These are phyloP conservation scores for Dichotomocladium elegans DNA, from an alignment of 371 early-diverging fungal species.

Conservation along the genomic window DNA sequence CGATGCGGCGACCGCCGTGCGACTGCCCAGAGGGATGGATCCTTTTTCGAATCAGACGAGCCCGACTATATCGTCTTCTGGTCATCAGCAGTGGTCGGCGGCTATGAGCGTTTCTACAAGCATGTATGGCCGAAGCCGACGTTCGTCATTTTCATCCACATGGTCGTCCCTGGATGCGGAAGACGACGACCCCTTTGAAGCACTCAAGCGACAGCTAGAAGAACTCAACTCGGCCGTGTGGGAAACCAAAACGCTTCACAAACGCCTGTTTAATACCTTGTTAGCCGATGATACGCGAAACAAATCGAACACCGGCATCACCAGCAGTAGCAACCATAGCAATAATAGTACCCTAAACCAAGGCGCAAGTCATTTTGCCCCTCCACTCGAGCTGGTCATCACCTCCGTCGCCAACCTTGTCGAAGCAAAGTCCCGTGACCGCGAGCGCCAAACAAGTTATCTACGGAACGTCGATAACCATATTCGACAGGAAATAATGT, in stretches of 20 bases:
- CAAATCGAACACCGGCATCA: constrained; percentile 1
- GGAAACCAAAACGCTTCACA: constrained; percentile 50
- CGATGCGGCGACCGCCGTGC: constrained; percentile 13
- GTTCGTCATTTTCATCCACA: constrained; percentile 34
- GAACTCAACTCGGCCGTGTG: constrained; percentile 44
- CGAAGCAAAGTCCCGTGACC: constrained; percentile 39
- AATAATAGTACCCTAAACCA: too few species aligned
- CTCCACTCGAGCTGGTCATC: constrained; percentile 43
- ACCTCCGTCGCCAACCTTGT: constrained; percentile 41
- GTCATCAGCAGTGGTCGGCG: constrained; percentile 32
- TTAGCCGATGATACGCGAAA: constrained; percentile 28
- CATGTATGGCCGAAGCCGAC: constrained; percentile 29
- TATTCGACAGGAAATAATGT: constrained; percentile 32
- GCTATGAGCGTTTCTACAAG: constrained; percentile 23
- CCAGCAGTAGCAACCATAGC: neutral
- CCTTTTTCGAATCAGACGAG: constrained; percentile 19
- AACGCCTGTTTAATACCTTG: constrained; percentile 40
- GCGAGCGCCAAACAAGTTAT: constrained; percentile 42
- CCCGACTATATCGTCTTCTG: constrained; percentile 17
- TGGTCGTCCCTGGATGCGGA: constrained; percentile 31
- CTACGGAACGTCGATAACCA: constrained; percentile 34
- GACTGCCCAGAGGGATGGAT: constrained; percentile 13
- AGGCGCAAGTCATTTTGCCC: constrained; percentile 22
- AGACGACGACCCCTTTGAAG: constrained; percentile 50
- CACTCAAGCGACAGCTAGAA: constrained; percentile 42